Evolutionary conservation across 371 early-diverging fungal genomes (phyloP), one percentile per base, ranked within the genome.

Genomic region (Apophysomyces sp.): DNA sequence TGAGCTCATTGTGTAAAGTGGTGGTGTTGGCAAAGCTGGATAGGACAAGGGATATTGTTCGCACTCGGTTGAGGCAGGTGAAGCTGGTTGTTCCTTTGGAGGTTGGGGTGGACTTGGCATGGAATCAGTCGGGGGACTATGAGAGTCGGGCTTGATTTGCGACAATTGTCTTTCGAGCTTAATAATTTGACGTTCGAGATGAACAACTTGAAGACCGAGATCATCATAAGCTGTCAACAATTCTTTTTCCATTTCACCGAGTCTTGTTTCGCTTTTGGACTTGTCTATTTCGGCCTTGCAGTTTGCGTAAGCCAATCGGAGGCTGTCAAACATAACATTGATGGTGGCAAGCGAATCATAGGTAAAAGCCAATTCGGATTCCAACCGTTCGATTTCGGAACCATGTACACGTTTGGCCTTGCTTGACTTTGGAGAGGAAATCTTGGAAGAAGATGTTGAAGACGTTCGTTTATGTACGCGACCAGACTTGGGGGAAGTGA

Each of bases 161-260:
- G 41, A 36, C 29, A 74, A 56, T 15, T 57, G 62, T 53, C 59
- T 60, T 55, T 76, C 79, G 27, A 79, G 60, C 26, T 70, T 72
- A 16, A 52, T 55, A 32, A 79, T 61, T 51, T 71, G 61, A 28
- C 69, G 74, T 62, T 79, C 74, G 18, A 79, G 64, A 57, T 79
- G 76, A 13, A 57, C 62, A 26, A 79, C 67, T 52, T 79, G 79
- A 13, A 72, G 57, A 16, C 60, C 67, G 6, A 79, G 58, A 57
- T 79, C 79, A 51, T 79, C 79, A 52, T 79, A 79, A n/a, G 76
- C 76, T 37, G 69, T 67, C 18, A 79, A 52, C 4, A 79, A 61
- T 39, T 79, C 79, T 27, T 75, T 73, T 69, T 79, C 79, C 70
- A 66, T 75, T 30, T 67, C 72, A 26, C 62, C 54, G 21, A 79